Evolutionary conservation across 139 green algal species (phyloP), one percentile per base, ranked within the genome.

Genomic region (Mesostigma viride): DNA sequence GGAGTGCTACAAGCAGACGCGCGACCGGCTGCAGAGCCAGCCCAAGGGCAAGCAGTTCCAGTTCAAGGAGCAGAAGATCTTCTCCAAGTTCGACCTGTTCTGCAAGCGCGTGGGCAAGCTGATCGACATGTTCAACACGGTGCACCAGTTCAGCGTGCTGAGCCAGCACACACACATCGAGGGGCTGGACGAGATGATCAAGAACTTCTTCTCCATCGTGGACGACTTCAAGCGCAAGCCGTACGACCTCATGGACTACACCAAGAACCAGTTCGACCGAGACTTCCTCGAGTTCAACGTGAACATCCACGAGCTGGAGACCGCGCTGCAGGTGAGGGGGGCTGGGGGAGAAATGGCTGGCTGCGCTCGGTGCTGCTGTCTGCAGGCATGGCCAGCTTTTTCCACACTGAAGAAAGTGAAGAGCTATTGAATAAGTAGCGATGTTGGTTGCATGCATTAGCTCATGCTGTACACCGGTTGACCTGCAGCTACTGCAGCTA

Each of bases 281-380:
- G 88, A 96, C 81, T 86, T 89, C 69, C 74, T 95, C 60, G 90
- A 96, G 77, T 95, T 96, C 76, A 90, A 92, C 61, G 89, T 96
- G 47, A 87, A 95, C 79, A 91, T 96, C 66, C 83, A 95, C 71
- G 88, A 95, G 60, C 81, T 96, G 48, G 90, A 96, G 81, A 84
- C 87, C 62, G 74, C 78, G n/a, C 60, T 67, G 24, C n/a, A n/a
- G n/a, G n/a, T n/a, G n/a, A n/a, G n/a, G n/a, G n/a, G n/a, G n/a
- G n/a, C n/a, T n/a, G n/a, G n/a, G n/a, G n/a, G n/a, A n/a, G n/a
- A n/a, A 45, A 75, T 95, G 35, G 83, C 88, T 70, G 77, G 78
- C 6, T 0, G 46, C 20, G 6, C 24, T 2, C 27, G 1, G 32
- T 1, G 32, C 5, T 35, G 1, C 56, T 28, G 20, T 35, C 30